Percentiles rank a stretch among this genome's conserved stretches.
Evolutionary conservation across 1,284 basidiomycete genomes (phyloP).

Genomic region (Tetrapyrgos nigripes): DNA sequence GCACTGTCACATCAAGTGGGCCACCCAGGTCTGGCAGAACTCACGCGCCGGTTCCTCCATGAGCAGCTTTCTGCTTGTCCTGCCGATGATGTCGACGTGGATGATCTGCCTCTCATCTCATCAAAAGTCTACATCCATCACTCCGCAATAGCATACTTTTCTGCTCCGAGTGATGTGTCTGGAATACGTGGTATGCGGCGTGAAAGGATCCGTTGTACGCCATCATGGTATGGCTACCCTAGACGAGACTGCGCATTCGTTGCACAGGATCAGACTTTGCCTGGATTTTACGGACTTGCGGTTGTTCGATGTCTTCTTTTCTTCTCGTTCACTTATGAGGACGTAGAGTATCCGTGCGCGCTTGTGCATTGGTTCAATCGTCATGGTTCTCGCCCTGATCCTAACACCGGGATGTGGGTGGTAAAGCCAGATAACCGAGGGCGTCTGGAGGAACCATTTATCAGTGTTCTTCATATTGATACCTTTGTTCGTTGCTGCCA

Average conservation of each 20-base stretch:
- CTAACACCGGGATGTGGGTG: constrained; percentile 23
- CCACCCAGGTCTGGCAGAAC: constrained; percentile 11
- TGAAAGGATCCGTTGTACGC: constrained; percentile 31
- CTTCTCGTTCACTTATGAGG: constrained; percentile 18
- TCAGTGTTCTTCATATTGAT: constrained; percentile 24
- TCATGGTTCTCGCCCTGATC: constrained; percentile 5
- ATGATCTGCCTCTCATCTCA: constrained; percentile 15
- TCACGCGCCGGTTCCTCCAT: constrained; percentile 20
- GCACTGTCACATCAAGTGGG: constrained; percentile 5
- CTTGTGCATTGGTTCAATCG: constrained; percentile 23
- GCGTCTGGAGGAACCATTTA: neutral
- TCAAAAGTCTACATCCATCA: constrained; percentile 24
- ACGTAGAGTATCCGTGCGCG: constrained; percentile 16
- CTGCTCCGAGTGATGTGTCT: constrained; percentile 36
- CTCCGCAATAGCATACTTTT: constrained; percentile 32
- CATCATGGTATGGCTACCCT: constrained; percentile 23
- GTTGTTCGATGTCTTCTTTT: constrained; percentile 14
- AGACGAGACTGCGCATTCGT: constrained; percentile 32
- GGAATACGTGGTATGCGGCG: constrained; percentile 33
- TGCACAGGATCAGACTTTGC: neutral
- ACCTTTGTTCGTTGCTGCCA: constrained; percentile 23
- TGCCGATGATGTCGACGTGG: constrained; percentile 6
- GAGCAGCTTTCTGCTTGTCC: too few species aligned
- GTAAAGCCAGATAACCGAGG: constrained; percentile 11
- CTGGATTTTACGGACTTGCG: constrained; percentile 16